Base-by-base conservation (phyloP, 2,329 filamentous ascomycete genomes). In the Ascocoryne sarcoides region DNA sequence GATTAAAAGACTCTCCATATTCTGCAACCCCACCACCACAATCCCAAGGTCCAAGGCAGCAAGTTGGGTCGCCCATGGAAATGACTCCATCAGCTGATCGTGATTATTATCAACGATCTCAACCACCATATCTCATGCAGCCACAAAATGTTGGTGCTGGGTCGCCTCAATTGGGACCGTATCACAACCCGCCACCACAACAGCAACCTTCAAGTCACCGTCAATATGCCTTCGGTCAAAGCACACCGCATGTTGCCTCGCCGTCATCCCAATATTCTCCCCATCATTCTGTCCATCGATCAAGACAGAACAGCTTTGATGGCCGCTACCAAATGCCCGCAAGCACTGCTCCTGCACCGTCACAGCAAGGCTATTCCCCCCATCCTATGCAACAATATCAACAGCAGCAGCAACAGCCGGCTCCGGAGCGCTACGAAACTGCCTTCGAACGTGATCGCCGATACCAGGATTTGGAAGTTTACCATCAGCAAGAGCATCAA, bases 1-100 rank as follows among this genome's bases (percentile, higher is more conserved):
- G 57, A 36, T 18, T 60, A 2, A 58, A 58, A 29, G 56, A 59
- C 26, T 58, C 58, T 3, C 52, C 57, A 30, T 61, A 61, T 40
- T 56, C 58, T 29, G 53, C 52, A 36, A 55, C 51, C n/a, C 47
- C 54, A 16, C 49, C 55, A 28, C 44, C 54, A 14, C 40, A 44
- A 29, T 16, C 42, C 23, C 46, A 47, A 36, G 33, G 45, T n/a
- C 12, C 30, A 26, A 48, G 56, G 15, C 54, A 51, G 36, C 42
- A 50, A 28, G 46, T 44, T 16, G 48, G 47, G n/a, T 57, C 58
- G 3, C 58, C 57, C 19, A 43, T 52, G 29, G 54, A 59, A 17
- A 23, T 51, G 1, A 32, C 53, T 16, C 42, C 40, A 36, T 35
- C 47, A 10, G 44, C 48, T n/a, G 57, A 60, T 9, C 55, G 54